Evolutionary conservation across 139 green algal genomes (phyloP).

Genomic region (Haematococcus lacustris): DNA sequence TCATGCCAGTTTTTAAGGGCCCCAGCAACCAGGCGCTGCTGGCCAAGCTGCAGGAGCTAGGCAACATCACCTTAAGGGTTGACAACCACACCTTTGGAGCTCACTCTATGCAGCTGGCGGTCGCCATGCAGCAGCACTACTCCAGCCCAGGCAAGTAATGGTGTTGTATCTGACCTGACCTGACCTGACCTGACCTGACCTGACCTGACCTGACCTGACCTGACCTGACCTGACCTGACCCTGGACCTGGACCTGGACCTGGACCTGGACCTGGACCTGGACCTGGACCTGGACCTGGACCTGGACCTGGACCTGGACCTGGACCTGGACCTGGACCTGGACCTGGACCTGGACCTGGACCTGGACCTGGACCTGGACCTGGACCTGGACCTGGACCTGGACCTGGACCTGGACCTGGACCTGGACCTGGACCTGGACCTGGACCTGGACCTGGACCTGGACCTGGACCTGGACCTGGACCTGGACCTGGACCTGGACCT

Average conservation of each 20-base stretch:
- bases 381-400: neutral
- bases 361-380: neutral
- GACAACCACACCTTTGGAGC: too few relatives aligned
- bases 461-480: neutral
- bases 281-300: neutral
- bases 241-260: constrained; percentile 2
- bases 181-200: too few relatives aligned
- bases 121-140: too few relatives aligned
- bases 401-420: neutral
- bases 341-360: neutral
- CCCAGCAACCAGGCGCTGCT: too few relatives aligned
- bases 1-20: too few relatives aligned
- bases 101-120: too few relatives aligned
- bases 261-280: neutral
- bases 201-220: too few relatives aligned
- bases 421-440: neutral
- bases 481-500: neutral
- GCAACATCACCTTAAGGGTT: too few relatives aligned
- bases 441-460: neutral
- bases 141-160: too few relatives aligned
- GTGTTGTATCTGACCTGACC: too few relatives aligned
- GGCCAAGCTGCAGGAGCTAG: too few relatives aligned
- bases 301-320: neutral
- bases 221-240: neutral
- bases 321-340: neutral